Base-by-base conservation (phyloP, 192 early-diverging fungal species). In the Thoreauomyces humboldtii region DNA sequence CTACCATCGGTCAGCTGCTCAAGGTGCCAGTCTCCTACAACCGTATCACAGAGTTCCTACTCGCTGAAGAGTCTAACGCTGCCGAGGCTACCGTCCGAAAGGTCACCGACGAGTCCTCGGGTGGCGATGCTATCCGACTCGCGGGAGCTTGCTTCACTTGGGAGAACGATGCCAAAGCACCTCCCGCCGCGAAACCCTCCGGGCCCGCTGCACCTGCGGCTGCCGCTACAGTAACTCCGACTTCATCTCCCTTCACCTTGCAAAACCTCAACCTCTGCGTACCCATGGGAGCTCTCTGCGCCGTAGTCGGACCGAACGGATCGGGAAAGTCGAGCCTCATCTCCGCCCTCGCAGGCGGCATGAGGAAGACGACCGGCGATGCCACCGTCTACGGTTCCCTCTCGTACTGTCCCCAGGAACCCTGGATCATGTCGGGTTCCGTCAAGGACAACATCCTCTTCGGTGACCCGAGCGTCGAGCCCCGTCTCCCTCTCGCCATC, bases 271-370 rank as follows among this genome's bases (percentile, higher is more conserved):
- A 38, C 27, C 25, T 86, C 19, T 65, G 61, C 32, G 59, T 83
- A 67, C 37, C 63, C 67, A 48, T 63, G 35, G 76, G 87, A 37
- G 52, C 80, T 22, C 76, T 96, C 7, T 86, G 89, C 0, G 91
- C 87, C 0, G 66, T 96, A 24, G 88, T 91, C 6, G 94, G 94
- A 11, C 72, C 82, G 1, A 91, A 91, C 12, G 94, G 90, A 4
- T 74, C 81, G 0, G 92, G 92, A 36, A 96, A 96, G 61, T 88
- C 87, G 0, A 86, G 89, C 4, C 70, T 96, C 21, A 68, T 96
- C 0, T 79, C 84, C 56, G 86, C 92, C 11, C 77, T 97, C 53
- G 79, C 93, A 19, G 91, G 93, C 15, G 92, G 92, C 54, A 87
- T 92, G 75, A 83, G 77, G 57, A 80, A 79, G 54, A 68, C 67